Percentiles rank a stretch among this genome's conserved stretches.
Evolutionary conservation across 257 asterid species (phyloP).

Genomic region (Forsythia suspensa): DNA sequence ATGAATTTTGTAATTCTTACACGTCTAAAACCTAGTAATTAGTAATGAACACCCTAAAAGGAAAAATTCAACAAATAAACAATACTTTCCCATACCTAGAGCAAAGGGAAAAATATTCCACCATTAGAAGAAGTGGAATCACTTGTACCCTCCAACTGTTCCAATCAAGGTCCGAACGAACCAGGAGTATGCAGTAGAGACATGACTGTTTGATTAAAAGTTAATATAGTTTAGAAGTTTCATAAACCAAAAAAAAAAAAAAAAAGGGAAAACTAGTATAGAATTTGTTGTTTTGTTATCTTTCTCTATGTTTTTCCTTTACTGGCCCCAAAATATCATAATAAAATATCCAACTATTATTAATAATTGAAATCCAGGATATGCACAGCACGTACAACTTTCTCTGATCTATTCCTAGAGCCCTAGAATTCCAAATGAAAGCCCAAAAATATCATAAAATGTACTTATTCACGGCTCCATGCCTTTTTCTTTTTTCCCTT

Average conservation of each 20-base stretch:
- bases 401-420: background rate
- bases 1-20: background rate
- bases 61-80: background rate
- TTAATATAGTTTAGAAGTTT: background rate
- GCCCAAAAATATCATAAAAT: background rate
- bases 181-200: background rate
- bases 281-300: background rate
- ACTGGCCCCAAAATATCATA: background rate
- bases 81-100: background rate
- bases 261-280: no score
- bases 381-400: background rate
- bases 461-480: background rate
- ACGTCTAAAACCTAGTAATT: background rate
- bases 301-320: background rate
- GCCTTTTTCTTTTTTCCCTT: background rate
- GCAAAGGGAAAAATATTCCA: background rate
- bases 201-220: background rate
- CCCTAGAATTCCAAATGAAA: background rate
- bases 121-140: background rate
- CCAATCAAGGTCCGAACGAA: background rate
- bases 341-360: background rate
- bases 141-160: background rate
- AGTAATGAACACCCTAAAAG: background rate
- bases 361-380: no score
- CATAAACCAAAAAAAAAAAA: no score